These are phyloP conservation scores for Fagus crenata DNA, from an alignment of 306 rosid species.

Conservation along the genomic window DNA sequence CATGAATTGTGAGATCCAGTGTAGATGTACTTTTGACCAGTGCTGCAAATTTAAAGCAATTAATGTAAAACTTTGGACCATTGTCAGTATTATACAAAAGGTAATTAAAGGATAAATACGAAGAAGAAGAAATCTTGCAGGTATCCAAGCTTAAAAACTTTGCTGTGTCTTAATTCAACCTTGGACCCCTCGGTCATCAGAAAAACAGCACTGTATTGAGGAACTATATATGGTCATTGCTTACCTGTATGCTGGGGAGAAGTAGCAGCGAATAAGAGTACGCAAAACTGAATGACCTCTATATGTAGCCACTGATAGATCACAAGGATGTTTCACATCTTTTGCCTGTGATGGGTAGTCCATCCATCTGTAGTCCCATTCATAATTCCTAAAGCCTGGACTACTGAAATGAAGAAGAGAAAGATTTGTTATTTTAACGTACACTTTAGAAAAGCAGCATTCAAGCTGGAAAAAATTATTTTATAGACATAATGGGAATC, in stretches of 20 bases:
- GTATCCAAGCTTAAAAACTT: background rate
- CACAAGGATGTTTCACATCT: conserved; percentile 60
- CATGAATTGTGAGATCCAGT: conserved; percentile 76
- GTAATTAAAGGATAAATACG: background rate
- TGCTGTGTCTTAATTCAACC: background rate
- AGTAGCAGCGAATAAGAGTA: conserved; percentile 87
- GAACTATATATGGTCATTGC: background rate
- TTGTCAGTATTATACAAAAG: background rate
- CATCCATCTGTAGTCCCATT: conserved; percentile 95
- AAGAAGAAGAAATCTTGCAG: background rate
- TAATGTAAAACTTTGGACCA: background rate
- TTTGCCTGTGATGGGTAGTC: conserved; percentile 70
- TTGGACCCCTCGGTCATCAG: background rate
- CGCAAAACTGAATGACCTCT: conserved; percentile 83
- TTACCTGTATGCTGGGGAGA: conserved; percentile 82
- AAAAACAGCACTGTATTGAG: background rate
- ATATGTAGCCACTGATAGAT: conserved; percentile 73
- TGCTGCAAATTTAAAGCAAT: conserved; percentile 63
- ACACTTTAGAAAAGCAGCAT: background rate
- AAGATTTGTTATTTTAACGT: conserved; percentile 2
- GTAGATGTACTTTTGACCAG: conserved; percentile 94
- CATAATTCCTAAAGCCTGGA: conserved; percentile 44
- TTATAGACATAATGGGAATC: background rate
- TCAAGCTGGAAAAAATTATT: background rate
- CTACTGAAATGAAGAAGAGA: conserved; percentile 38